These are phyloP conservation scores for Neolentinus lepideus DNA, from an alignment of 1,284 basidiomycete species.

Conservation along the genomic window DNA sequence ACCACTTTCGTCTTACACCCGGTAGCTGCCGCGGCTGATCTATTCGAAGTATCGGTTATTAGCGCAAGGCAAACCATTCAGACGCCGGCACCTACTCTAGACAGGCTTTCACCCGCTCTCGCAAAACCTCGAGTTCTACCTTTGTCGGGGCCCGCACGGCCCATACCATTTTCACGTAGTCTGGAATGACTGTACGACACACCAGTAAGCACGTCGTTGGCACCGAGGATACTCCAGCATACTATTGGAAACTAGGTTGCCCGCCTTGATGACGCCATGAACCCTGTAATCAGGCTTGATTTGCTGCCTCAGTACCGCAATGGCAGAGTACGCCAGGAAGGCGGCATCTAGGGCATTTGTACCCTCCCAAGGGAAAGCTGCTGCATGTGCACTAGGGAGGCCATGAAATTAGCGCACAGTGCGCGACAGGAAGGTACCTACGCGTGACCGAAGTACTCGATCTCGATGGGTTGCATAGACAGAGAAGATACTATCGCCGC, in stretches of 20 bases:
- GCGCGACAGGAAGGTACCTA: constrained; percentile 21
- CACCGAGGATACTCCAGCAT: constrained; percentile 11
- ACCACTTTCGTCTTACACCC: constrained; percentile 54
- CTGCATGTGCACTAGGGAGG: constrained; percentile 59
- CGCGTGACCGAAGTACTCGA: constrained; percentile 66
- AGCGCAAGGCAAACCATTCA: neutral
- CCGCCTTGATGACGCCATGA: constrained; percentile 59
- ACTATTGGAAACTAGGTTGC: constrained; percentile 62
- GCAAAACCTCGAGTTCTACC: constrained; percentile 47
- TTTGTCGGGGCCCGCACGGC: constrained; percentile 67
- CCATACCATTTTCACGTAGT: constrained; percentile 66
- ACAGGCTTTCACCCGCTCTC: constrained; percentile 55
- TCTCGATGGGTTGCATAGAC: constrained; percentile 50
- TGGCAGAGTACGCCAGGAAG: constrained; percentile 68
- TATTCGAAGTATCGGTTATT: constrained; percentile 17
- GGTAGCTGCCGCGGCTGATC: constrained; percentile 66
- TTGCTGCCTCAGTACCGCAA: constrained; percentile 69
- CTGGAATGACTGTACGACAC: constrained; percentile 60
- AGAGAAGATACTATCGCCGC: constrained; percentile 44
- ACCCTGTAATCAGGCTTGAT: constrained; percentile 50
- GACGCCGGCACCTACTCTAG: constrained; percentile 48
- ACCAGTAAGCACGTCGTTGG: neutral
- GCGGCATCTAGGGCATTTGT: constrained; percentile 83
- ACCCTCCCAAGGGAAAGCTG: constrained; percentile 75
- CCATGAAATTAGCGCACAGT: constrained; percentile 20